These are phyloP conservation scores for Lepiota venenata DNA, from an alignment of 768 basidiomycete species.

Conservation along the genomic window DNA sequence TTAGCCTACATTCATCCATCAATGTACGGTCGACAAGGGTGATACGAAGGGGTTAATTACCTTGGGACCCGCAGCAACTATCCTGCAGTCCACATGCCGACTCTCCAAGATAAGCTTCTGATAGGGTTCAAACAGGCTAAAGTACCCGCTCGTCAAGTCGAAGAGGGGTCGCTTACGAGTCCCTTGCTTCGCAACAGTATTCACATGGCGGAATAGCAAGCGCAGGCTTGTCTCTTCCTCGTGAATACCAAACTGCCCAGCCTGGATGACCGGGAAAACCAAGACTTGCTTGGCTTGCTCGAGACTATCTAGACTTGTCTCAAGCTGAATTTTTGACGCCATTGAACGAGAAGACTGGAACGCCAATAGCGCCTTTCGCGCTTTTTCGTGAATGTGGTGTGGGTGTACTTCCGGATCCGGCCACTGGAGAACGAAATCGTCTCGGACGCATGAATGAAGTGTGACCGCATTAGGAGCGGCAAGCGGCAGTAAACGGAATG, in stretches of 20 bases:
- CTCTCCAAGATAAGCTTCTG: slow-evolving; percentile 64
- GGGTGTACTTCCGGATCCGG: slow-evolving; percentile 62
- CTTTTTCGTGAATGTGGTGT: slow-evolving; percentile 62
- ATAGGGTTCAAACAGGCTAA: slow-evolving; percentile 81
- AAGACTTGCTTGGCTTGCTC: slow-evolving; percentile 33
- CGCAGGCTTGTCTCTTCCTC: slow-evolving; percentile 75
- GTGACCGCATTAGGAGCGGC: slow-evolving; percentile 9
- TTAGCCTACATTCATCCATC: slow-evolving; percentile 63
- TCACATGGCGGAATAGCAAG: slow-evolving; percentile 54
- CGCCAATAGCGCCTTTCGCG: slow-evolving; percentile 46
- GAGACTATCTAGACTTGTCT: background rate
- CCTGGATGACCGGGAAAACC: slow-evolving; percentile 84
- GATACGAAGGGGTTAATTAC: slow-evolving; percentile 46
- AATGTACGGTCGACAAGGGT: background rate
- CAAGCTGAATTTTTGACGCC: slow-evolving; percentile 19
- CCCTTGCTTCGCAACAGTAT: slow-evolving; percentile 11
- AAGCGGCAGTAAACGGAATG: slow-evolving; percentile 50
- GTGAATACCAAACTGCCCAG: slow-evolving; percentile 79
- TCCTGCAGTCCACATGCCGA: slow-evolving; percentile 55
- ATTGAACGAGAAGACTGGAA: slow-evolving; percentile 47
- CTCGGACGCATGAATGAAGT: slow-evolving; percentile 29
- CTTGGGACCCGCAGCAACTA: slow-evolving; percentile 86
- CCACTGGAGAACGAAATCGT: slow-evolving; percentile 63
- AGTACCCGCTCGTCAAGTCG: slow-evolving; percentile 95
- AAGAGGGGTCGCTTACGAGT: slow-evolving; percentile 38